Percentiles rank a stretch among this genome's conserved stretches.
Evolutionary conservation across 1,139 yeast species (phyloP).

Genomic region (Meyerozyma sp.): DNA sequence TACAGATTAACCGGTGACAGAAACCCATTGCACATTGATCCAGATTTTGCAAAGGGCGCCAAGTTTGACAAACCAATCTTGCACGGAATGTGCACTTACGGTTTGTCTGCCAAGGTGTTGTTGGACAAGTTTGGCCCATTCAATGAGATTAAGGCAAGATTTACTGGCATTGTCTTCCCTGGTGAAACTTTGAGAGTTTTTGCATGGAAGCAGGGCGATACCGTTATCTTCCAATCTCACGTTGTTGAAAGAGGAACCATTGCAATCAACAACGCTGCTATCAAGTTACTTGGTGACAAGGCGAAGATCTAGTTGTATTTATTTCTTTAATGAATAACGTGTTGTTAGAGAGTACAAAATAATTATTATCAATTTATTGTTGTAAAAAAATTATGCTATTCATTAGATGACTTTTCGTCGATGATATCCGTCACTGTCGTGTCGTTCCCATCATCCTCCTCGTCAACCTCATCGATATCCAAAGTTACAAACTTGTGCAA

Average conservation of each 20-base stretch:
- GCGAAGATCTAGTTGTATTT: conserved; percentile 29
- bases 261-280: conserved; percentile 86
- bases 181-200: conserved; percentile 81
- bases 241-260: conserved; percentile 73
- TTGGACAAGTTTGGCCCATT: conserved; percentile 78
- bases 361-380: not conserved
- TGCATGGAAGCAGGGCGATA: conserved; percentile 77
- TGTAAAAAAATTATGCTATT: not conserved
- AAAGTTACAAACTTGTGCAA: conserved; percentile 16
- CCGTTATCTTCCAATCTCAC: conserved; percentile 76
- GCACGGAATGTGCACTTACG: conserved; percentile 89
- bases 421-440: not conserved
- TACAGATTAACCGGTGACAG: conserved; percentile 92
- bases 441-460: conserved; percentile 12
- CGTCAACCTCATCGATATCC: conserved; percentile 26
- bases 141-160: conserved; percentile 84
- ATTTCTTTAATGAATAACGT: conserved; percentile 2
- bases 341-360: not conserved
- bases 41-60: conserved; percentile 83
- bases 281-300: conserved; percentile 51
- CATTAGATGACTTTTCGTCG: not conserved
- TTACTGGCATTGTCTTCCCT: conserved; percentile 92
- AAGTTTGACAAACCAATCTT: conserved; percentile 83
- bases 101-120: conserved; percentile 72
- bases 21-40: conserved; percentile 95